Evolutionary conservation across 768 basidiomycete genomes (phyloP), one percentile per base, ranked within the genome.

Genomic region (Tephrocybe sp.): DNA sequence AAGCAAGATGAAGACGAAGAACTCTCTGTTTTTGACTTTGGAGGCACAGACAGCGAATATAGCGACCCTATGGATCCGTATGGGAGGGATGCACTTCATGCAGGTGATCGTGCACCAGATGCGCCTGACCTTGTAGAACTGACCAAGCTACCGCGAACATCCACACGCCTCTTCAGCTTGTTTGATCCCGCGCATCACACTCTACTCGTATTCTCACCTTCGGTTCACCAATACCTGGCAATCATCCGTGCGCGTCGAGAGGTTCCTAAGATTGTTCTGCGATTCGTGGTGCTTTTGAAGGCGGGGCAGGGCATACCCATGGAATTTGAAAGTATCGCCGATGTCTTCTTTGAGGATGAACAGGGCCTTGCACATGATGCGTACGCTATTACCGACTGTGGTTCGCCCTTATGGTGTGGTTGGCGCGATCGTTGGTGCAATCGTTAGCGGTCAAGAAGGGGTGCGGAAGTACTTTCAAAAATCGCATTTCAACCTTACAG

Each of bases 401-500:
- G 62, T 77, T 13, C 60, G 78, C n/a, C 78, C 77, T 0, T 78
- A 80, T 55, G 74, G 72, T 13, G 67, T 72, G 10, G 63, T 75
- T 5, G 78, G 77, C 14, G 73, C 71, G 3, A 62, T 73, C 30
- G 69, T 70, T 26, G 26, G n/a, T n/a, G n/a, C n/a, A n/a, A n/a
- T n/a, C n/a, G n/a, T n/a, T 14, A 60, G 60, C 17, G 68, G 66
- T 13, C 50, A 53, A 8, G 57, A 62, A 5, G 67, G 72, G 26
- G 38, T 73, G 41, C 51, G 60, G 44, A 64, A 59, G 16, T 74
- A 75, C 51, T 70, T 75, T 52, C 55, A 2, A 61, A 62, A 7
- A 63, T 75, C 43, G 26, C 26, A 26, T 68, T 69, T 19, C 14
- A 31, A 26, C 26, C 19, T 7, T 16, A 39, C 38, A 33, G 23